Evolutionary conservation across 2,329 filamentous ascomycete genomes (phyloP).

Genomic region (Nothophaeocryptopus gaeumannii): DNA sequence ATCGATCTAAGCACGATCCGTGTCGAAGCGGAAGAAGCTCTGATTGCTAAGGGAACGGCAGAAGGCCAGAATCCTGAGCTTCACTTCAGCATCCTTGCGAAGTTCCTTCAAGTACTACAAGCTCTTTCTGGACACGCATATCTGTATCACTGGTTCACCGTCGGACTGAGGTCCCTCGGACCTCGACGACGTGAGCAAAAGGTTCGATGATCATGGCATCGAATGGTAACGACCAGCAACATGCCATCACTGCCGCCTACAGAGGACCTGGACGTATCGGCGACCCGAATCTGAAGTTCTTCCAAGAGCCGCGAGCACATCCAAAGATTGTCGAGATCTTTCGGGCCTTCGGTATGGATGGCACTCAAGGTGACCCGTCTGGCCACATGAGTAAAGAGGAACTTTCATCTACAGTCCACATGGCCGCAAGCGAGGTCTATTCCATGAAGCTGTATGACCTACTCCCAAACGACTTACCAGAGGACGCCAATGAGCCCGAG

Average conservation of each 20-base stretch:
- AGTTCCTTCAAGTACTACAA: no score
- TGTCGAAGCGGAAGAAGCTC: no score
- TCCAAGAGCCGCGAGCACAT: constrained; percentile 27
- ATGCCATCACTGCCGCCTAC: constrained; percentile 9
- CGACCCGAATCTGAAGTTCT: constrained; percentile 24
- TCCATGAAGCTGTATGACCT: constrained; percentile 67
- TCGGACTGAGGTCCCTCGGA: no score
- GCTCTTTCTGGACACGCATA: no score
- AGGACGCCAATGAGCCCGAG: constrained; percentile 19
- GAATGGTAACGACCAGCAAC: not conserved
- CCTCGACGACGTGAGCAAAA: no score
- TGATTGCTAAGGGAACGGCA: no score
- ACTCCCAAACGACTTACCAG: constrained; percentile 61
- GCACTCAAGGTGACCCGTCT: constrained; percentile 20
- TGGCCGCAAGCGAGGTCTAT: constrained; percentile 19
- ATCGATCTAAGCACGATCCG: no score
- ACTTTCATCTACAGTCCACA: constrained; percentile 16
- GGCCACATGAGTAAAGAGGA: constrained; percentile 17
- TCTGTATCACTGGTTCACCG: no score
- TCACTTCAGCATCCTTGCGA: no score
- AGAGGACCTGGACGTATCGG: constrained; percentile 25
- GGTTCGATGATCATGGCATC: not conserved
- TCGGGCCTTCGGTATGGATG: constrained; percentile 23
- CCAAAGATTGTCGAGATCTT: constrained; percentile 25
- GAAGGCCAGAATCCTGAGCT: no score